These are phyloP conservation scores for Sideroxylon spinosum DNA, from an alignment of 179 eudicot genomes.

Conservation along the genomic window DNA sequence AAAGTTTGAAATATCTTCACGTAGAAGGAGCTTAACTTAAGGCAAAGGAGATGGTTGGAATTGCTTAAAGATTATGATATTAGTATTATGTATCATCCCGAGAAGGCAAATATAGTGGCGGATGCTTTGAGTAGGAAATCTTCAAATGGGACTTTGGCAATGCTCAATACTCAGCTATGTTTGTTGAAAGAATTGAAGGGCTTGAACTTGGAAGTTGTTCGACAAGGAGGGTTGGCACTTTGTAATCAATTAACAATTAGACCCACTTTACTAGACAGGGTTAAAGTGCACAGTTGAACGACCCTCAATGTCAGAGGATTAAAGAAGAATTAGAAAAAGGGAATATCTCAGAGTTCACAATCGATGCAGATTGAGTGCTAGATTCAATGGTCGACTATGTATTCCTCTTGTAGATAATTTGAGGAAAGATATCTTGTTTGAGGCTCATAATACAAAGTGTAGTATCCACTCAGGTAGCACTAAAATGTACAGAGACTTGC, in stretches of 20 bases:
- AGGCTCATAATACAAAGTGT: not conserved
- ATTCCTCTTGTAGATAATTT: not conserved
- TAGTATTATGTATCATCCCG: not conserved
- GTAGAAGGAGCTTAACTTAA: not conserved
- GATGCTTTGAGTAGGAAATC: conserved; percentile 5
- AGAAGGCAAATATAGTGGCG: not conserved
- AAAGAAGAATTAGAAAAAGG: not conserved
- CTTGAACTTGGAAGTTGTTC: not conserved
- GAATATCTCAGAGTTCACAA: not conserved
- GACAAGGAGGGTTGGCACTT: not conserved
- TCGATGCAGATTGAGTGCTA: not conserved
- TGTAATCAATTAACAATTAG: no score
- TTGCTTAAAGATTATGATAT: not conserved
- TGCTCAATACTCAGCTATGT: not conserved
- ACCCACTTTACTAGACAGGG: not conserved
- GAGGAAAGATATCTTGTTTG: not conserved
- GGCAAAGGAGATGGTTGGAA: not conserved
- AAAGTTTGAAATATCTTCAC: not conserved
- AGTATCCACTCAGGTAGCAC: not conserved
- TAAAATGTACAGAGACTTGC: not conserved
- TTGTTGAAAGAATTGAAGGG: not conserved
- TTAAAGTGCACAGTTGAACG: not conserved
- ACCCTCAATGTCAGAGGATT: not conserved
- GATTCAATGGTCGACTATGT: not conserved
- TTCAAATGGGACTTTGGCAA: not conserved